Evolutionary conservation across 345 rosid species (phyloP).

Genomic region (Salix exigua): DNA sequence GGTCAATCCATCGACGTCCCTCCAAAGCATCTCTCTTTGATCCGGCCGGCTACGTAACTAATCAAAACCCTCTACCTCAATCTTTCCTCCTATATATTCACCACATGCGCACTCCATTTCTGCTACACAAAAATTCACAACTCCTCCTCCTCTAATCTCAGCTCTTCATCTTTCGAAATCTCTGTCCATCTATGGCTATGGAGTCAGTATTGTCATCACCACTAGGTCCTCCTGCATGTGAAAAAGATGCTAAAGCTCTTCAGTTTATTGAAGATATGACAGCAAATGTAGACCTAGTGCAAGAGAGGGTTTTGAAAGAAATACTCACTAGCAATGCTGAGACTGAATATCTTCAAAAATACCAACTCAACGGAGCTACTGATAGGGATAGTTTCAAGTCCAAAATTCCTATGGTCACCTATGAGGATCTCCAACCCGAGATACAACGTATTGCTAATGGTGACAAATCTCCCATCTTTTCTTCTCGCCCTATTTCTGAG

Average conservation of each 20-base stretch:
- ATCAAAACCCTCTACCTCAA: not conserved
- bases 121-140: too few relatives aligned
- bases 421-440: conserved; percentile 81
- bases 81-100: not conserved
- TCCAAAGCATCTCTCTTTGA: not conserved
- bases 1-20: conserved; percentile 11
- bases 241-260: conserved; percentile 73
- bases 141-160: too few relatives aligned
- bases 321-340: conserved; percentile 58
- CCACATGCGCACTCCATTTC: not conserved
- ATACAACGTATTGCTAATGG: conserved; percentile 95
- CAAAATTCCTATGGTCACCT: conserved; percentile 65
- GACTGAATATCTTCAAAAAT: conserved; percentile 69
- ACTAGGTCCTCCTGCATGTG: conserved; percentile 69
- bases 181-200: conserved; percentile 50
- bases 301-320: conserved; percentile 55
- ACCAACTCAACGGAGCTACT: conserved; percentile 49
- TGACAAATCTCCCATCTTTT: conserved; percentile 77
- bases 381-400: conserved; percentile 69
- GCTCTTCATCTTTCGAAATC: not conserved
- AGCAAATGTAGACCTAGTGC: conserved; percentile 57
- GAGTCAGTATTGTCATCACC: conserved; percentile 60
- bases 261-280: conserved; percentile 77
- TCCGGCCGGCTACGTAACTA: not conserved
- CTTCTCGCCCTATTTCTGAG: conserved; percentile 85